Conservation (phyloP, 306 rosid species). For the Vigna hirtella region DNA sequence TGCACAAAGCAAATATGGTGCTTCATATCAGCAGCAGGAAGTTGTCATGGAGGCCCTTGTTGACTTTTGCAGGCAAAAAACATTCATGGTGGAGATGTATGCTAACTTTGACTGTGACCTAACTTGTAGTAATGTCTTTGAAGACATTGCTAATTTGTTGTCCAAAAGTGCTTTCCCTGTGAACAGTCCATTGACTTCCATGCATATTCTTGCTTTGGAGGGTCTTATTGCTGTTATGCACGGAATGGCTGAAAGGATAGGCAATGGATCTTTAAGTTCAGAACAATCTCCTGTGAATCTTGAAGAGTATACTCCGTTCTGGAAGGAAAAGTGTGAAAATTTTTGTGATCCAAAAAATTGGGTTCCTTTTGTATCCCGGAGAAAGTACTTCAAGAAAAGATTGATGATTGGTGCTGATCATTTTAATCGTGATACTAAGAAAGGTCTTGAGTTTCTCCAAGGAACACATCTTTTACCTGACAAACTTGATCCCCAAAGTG, state of each 20-base stretch:
- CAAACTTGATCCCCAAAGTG: slow-evolving; percentile 93
- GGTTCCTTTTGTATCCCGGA: slow-evolving; percentile 86
- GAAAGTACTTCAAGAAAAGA: slow-evolving; percentile 84
- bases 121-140: slow-evolving; percentile 90
- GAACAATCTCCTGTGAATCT: slow-evolving; percentile 59
- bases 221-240: slow-evolving; percentile 94
- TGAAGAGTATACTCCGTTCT: slow-evolving; percentile 89
- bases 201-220: slow-evolving; percentile 88
- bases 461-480: slow-evolving; percentile 93
- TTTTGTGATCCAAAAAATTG: slow-evolving; percentile 78
- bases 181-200: slow-evolving; percentile 78
- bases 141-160: slow-evolving; percentile 83
- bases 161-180: slow-evolving; percentile 91
- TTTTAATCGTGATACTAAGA: slow-evolving; percentile 94
- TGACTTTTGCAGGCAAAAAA: slow-evolving; percentile 89
- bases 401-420: slow-evolving; percentile 95
- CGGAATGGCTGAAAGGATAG: slow-evolving; percentile 94
- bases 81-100: slow-evolving; percentile 81
- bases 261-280: slow-evolving; percentile 62
- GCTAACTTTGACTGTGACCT: slow-evolving; percentile 90
- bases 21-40: slow-evolving; percentile 88
- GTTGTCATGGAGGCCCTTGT: slow-evolving; percentile 95
- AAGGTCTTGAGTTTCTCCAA: slow-evolving; percentile 97
- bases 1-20: slow-evolving; percentile 84
- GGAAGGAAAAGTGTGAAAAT: slow-evolving; percentile 86